A percentile compares a stretch with the other conserved stretches of the same genome.
These are phyloP conservation scores for Scedosporium aurantiacum DNA, from an alignment of 2,329 filamentous ascomycete species.

Conservation along the genomic window DNA sequence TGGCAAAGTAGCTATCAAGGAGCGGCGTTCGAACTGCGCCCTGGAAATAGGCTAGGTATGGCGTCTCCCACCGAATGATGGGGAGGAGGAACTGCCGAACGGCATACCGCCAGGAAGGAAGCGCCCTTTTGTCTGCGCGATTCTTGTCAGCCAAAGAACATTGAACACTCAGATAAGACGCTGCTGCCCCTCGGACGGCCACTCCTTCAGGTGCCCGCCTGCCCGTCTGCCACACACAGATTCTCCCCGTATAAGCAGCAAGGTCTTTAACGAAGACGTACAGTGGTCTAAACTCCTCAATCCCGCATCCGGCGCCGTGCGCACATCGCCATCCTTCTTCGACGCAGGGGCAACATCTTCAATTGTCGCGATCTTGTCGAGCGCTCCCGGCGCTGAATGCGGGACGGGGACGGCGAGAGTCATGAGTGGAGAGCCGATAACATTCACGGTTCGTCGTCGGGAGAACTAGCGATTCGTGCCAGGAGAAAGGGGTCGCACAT, in stretches of 20 bases:
- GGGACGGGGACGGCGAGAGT: constrained; percentile 3
- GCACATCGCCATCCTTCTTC: constrained; percentile 15
- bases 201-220: not conserved
- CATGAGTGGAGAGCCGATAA: not conserved
- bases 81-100: constrained; percentile 75
- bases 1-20: constrained; percentile 92
- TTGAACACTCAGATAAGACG: not conserved
- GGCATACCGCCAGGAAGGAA: constrained; percentile 81
- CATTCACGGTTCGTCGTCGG: not conserved
- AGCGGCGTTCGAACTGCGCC: constrained; percentile 66
- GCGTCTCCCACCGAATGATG: constrained; percentile 87
- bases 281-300: constrained; percentile 72
- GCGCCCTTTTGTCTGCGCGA: constrained; percentile 60
- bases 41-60: constrained; percentile 82
- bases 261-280: constrained; percentile 24
- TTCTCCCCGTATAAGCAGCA: not conserved
- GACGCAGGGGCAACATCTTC: not conserved
- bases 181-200: not conserved
- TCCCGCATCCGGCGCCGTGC: constrained; percentile 51
- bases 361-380: constrained; percentile 7
- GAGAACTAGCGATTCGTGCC: no score
- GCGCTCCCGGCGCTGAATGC: constrained; percentile 1
- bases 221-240: not conserved
- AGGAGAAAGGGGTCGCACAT: no score
- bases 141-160: not conserved